Conservation (phyloP, 352 stramenopile genomes). For the Phytophthora multivora region DNA sequence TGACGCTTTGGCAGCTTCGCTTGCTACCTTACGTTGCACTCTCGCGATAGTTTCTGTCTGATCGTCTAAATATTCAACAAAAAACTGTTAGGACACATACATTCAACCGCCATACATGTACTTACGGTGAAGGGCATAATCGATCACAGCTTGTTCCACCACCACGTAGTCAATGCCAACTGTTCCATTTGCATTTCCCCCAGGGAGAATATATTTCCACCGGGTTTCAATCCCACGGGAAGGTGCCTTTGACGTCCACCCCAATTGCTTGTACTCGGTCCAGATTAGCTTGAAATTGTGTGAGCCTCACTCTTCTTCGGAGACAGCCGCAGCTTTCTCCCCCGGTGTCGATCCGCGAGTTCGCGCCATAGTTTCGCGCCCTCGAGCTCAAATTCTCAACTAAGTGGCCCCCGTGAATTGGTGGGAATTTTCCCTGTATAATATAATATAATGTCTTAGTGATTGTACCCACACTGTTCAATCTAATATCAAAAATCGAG, state of each 20-base stretch:
- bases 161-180: neutral
- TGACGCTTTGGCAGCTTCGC: no score
- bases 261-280: neutral
- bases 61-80: no score
- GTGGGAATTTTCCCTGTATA: neutral
- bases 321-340: neutral
- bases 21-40: no score
- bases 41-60: no score
- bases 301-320: neutral
- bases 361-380: neutral
- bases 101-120: no score
- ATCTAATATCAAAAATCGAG: constrained; percentile 1
- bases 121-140: neutral
- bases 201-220: constrained; percentile 1
- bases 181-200: neutral
- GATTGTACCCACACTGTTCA: neutral
- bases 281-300: neutral
- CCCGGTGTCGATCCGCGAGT: neutral
- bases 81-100: no score
- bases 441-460: neutral
- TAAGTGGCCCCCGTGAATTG: neutral
- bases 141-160: neutral
- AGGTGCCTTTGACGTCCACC: neutral
- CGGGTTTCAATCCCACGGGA: neutral
- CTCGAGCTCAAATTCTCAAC: neutral